Base-by-base conservation (phyloP, 148 eudicot species). In the Rhododendron simsii region DNA sequence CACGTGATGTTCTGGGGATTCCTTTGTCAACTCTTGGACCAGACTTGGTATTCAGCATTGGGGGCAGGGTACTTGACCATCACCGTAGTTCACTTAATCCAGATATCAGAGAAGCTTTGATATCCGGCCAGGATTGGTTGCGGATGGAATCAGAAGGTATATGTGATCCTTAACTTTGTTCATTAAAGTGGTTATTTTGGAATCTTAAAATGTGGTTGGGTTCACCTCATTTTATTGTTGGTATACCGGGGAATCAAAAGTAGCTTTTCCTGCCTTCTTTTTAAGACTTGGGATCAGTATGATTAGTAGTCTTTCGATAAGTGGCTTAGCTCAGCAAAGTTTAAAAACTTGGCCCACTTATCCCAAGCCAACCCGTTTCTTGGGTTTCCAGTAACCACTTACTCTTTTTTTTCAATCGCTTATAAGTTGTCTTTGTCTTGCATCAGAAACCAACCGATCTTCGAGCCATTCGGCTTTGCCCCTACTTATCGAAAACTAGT, bases 71-170 rank as follows among this genome's bases (percentile, higher is more conserved):
- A 85, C 95, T 97, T 39, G 98, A 94, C 79, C 89, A 87, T 90
- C 91, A 92, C 86, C 91, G 92, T 21, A 93, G 92, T 82, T 95
- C 96, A 20, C 89, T 97, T 47, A 92, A 87, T 87, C 91, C 98
- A 16, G 96, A 93, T 78, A 90, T 92, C 76, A 91, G 95, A 81
- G 93, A 97, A 89, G 99, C 99, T 91, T 89, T 95, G 91, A 90
- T 97, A 86, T 97, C 98, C 82, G 95, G 98, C 26, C 98, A 97
- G 89, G 98, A 97, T 87, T 97, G 99, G 99, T 84, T 97, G 83
- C 90, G 88, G 33, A 61, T 87, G 81, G 98, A 94, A 87, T 88
- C 88, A 53, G 95, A 93, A 91, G 98, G 98, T 92, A 88, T 20
- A 23, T 18, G 16, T 8, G 11, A 0, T 21, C 39, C 9, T 45